Base-by-base conservation (phyloP, 352 stramenopile species). In the Poterioochromonas sp. region DNA sequence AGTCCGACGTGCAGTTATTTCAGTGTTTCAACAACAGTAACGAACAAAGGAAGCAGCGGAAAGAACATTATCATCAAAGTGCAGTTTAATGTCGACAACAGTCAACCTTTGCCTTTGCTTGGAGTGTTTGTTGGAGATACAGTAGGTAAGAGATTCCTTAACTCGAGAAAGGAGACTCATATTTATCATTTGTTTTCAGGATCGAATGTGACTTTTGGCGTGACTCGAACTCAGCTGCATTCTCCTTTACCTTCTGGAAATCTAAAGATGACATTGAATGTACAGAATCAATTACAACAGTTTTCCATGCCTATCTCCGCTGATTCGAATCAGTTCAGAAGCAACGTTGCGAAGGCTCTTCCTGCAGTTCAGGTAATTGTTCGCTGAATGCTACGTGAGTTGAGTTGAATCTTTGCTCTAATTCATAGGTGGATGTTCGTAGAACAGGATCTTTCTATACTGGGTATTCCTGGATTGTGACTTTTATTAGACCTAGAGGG, bases 41-140 rank as follows among this genome's bases (percentile, higher is more conserved):
- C 47, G 15, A 58, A 58, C 47, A n/a, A n/a, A n/a, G n/a, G n/a
- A n/a, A n/a, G n/a, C n/a, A 68, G 58, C 29, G 58, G 11, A 40
- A 35, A 5, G 58, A 71, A 26, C 20, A 40, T 71, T 12, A 12
- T 44, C 35, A 71, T 71, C 29, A n/a, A 3, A 5, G 58, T 68
- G 15, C 26, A 68, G 58, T 71, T 71, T 49, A 18, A 76, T 2
- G n/a, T 35, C 15, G 65, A 76, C 35, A 76, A 76, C 29, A 22
- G 34, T n/a, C 34, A 32, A 1, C 65, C 65, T 37, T n/a, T 76
- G 11, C 5, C 65, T 35, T 26, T 76, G 65, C 32, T 76, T 53
- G 3, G 54, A 53, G 41, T 40, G 12, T 76, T 54, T 40, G 1
- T 37, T 1, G 35, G 11, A n/a, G 37, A 40, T 32, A 8, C 8